Percentiles rank a stretch among this genome's conserved stretches.
Evolutionary conservation across 352 stramenopile genomes (phyloP).

Genomic region (Blastocystis sp.): DNA sequence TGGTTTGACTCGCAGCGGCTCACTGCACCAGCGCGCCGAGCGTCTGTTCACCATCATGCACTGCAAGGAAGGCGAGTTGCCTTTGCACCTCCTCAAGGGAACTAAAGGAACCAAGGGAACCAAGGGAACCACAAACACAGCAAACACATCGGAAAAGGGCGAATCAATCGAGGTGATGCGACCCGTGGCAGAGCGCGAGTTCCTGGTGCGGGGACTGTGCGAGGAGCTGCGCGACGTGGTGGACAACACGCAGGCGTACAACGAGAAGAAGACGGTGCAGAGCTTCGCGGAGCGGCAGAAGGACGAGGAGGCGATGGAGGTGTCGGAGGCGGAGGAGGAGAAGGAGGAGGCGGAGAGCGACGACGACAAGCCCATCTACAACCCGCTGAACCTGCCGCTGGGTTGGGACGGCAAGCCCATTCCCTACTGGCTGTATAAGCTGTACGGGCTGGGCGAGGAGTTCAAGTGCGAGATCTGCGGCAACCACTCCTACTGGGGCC

Average conservation of each 20-base stretch:
- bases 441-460: conserved; percentile 76
- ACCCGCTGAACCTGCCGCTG: conserved; percentile 94
- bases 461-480: conserved; percentile 99
- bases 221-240: conserved; percentile 76
- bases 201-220: conserved; percentile 40
- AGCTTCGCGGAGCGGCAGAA: conserved; percentile 78
- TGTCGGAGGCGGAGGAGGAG: conserved; percentile 77
- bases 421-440: conserved; percentile 98
- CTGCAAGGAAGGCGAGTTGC: conserved; percentile 5
- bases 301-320: conserved; percentile 79
- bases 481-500: conserved; percentile 94
- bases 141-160: not conserved
- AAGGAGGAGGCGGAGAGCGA: conserved; percentile 80
- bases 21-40: conserved; percentile 69
- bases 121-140: not conserved
- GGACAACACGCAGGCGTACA: conserved; percentile 79
- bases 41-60: conserved; percentile 56
- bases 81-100: conserved; percentile 24
- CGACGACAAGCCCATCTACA: conserved; percentile 93
- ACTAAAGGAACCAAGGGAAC: not conserved
- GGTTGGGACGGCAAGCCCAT: conserved; percentile 98
- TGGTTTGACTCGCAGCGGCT: conserved; percentile 65
- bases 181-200: conserved; percentile 61
- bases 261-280: conserved; percentile 84
- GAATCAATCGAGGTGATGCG: conserved; percentile 62